A percentile compares a stretch with the other conserved stretches of the same genome.
Conservation (phyloP, 1,139 yeast species). For the Diutina mesorugosa region DNA sequence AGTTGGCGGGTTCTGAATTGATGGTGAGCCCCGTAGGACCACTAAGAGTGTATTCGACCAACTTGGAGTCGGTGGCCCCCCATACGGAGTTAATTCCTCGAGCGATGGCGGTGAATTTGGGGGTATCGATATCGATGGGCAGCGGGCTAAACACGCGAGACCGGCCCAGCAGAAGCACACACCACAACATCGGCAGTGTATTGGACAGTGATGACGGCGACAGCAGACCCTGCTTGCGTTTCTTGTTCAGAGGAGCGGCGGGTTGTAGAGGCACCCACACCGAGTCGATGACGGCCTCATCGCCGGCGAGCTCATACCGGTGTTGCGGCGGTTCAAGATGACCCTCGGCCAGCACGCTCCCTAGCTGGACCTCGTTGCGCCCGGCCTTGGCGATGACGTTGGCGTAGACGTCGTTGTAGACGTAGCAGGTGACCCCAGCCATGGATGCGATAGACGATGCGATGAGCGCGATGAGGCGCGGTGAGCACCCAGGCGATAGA, state of each 20-base stretch:
- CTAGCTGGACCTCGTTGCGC: constrained; percentile 24
- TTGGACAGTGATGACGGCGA: neutral
- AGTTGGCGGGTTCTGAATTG: neutral
- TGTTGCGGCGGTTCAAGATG: constrained; percentile 4
- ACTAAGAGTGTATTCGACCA: neutral
- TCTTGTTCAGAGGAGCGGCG: neutral
- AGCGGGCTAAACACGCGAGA: neutral
- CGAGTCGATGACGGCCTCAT: constrained; percentile 25
- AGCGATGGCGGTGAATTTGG: neutral
- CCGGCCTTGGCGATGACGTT: constrained; percentile 19
- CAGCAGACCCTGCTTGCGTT: neutral
- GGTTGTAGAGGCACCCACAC: constrained; percentile 11
- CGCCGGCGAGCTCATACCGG: constrained; percentile 16
- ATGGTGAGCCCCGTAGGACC: neutral
- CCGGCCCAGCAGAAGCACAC: neutral
- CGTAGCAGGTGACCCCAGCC: neutral
- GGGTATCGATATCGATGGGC: neutral
- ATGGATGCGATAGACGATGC: neutral
- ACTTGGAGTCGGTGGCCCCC: neutral
- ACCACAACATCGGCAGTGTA: neutral
- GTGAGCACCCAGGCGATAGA: too few relatives aligned
- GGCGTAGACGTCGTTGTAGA: constrained; percentile 8
- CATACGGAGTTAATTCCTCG: neutral
- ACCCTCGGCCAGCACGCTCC: constrained; percentile 7
- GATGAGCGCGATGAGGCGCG: neutral